These are phyloP conservation scores for Psilocybe cubensis DNA, from an alignment of 768 basidiomycete species.

Conservation along the genomic window DNA sequence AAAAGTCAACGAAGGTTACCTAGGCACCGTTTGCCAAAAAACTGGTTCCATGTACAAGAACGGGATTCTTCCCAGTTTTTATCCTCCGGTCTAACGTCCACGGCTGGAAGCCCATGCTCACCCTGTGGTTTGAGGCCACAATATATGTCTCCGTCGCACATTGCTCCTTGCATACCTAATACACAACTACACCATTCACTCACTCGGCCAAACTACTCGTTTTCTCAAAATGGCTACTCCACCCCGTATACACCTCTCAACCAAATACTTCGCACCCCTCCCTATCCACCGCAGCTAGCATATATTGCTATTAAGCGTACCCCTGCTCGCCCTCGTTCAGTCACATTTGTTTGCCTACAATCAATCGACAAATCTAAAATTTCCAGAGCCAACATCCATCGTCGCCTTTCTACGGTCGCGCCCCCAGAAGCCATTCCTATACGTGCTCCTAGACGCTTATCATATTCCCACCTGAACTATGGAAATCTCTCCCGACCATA, in stretches of 20 bases:
- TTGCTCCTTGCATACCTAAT: neutral
- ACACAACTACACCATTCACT: neutral
- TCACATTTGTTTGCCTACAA: neutral
- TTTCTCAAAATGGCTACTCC: neutral
- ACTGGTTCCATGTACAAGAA: neutral
- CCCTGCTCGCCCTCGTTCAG: too few species aligned
- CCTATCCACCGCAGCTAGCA: conserved; percentile 7
- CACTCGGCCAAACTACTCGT: neutral
- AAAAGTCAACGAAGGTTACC: neutral
- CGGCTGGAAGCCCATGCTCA: neutral
- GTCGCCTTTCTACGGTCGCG: conserved; percentile 10
- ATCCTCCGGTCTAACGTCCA: neutral
- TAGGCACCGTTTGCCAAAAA: neutral
- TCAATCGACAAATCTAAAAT: neutral
- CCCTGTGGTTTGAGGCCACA: neutral
- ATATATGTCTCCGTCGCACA: neutral
- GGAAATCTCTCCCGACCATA: neutral
- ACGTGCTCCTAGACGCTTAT: conserved; percentile 15
- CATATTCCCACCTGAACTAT: conserved; percentile 8
- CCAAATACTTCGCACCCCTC: conserved; percentile 15
- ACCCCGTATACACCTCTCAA: conserved; percentile 12
- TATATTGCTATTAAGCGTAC: neutral
- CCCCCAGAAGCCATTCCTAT: conserved; percentile 10
- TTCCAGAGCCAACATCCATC: neutral
- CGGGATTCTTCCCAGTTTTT: neutral